Evolutionary conservation across 2,329 filamentous ascomycete genomes (phyloP).

Genomic region (Colletotrichum gigasporum): DNA sequence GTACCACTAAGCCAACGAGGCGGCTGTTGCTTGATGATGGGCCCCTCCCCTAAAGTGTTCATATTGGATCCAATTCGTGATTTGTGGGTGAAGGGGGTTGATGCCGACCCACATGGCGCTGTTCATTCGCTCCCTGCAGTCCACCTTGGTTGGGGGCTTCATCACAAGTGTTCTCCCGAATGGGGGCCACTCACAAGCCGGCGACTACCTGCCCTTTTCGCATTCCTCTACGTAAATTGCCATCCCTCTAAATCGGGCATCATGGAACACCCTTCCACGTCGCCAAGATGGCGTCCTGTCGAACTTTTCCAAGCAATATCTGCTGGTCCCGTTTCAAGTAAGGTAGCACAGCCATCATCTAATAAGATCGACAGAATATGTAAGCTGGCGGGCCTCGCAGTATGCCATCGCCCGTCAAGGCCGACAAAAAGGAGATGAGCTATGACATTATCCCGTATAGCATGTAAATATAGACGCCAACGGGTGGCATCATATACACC

Average conservation of each 20-base stretch:
- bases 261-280: neutral
- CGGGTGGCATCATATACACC: neutral
- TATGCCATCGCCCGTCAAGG: neutral
- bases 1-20: constrained; percentile 32
- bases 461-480: neutral
- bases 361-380: neutral
- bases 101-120: neutral
- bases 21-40: neutral
- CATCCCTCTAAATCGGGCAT: no score
- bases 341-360: neutral
- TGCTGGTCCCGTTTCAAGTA: neutral
- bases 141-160: no score
- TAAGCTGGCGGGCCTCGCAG: neutral
- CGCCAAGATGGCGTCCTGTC: neutral
- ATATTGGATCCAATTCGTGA: no score
- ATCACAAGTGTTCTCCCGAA: no score
- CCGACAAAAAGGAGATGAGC: constrained; percentile 10
- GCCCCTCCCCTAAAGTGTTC: neutral
- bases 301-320: neutral
- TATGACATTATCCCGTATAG: neutral
- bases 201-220: no score
- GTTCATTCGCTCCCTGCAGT: neutral
- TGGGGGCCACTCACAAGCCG: no score
- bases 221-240: no score
- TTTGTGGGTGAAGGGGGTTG: neutral